Percentiles rank a stretch among this genome's conserved stretches.
These are phyloP conservation scores for Trichoderma endophyticum DNA, from an alignment of 2,329 filamentous ascomycete genomes.

Conservation along the genomic window DNA sequence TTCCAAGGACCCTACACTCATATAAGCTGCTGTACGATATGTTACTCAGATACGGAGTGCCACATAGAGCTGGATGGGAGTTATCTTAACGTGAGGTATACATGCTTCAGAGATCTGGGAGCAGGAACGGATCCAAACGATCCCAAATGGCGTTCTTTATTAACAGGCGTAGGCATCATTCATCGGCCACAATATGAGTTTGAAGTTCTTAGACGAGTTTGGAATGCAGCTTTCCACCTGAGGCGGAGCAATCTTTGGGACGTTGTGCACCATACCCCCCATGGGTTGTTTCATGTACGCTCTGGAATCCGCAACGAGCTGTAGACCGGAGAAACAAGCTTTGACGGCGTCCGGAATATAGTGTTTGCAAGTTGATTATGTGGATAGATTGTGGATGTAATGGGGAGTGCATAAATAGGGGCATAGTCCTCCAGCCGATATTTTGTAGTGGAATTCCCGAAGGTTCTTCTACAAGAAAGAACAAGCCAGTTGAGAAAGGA, in stretches of 20 bases:
- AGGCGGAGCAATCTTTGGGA: background rate
- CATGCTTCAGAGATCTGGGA: conserved; percentile 2
- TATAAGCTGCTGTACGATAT: background rate
- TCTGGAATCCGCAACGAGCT: no score
- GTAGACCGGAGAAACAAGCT: no score
- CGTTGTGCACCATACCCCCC: background rate
- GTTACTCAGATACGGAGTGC: conserved; percentile 7
- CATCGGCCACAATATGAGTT: background rate
- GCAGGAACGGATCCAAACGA: background rate
- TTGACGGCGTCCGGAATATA: no score
- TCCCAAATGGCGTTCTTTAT: conserved; percentile 3
- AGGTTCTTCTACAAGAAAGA: no score
- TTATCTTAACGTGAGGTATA: no score
- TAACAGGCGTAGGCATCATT: background rate
- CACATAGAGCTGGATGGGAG: no score
- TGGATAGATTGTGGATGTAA: background rate
- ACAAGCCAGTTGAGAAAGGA: no score
- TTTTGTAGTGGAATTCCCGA: no score
- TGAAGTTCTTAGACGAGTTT: background rate
- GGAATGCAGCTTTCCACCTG: background rate
- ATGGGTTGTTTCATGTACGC: no score
- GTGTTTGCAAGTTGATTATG: no score
- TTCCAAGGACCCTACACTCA: background rate
- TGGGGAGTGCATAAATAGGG: no score
- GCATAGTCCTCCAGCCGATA: no score